Base-by-base conservation (phyloP, 1,139 yeast genomes). In the Pichia sp. region DNA sequence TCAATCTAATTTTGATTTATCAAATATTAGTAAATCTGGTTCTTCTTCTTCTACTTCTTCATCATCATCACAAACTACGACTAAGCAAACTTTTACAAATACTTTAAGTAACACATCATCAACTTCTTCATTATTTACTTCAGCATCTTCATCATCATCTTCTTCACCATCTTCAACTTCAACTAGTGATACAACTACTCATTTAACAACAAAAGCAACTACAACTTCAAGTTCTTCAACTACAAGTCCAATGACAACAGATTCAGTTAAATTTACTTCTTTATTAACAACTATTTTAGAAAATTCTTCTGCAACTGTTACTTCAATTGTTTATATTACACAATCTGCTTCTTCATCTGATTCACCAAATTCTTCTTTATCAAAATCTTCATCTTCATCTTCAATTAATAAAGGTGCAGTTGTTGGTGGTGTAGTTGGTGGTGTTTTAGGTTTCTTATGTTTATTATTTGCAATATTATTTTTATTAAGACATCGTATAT, bases 351-450 rank as follows among this genome's bases (percentile, higher is more conserved):
- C 57, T 7, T 25, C 56, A 1, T 26, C 57, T 1, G 26, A 58
- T 5, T 31, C 60, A 3, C 39, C 60, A 2, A 18, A 58, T 2
- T 38, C 58, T 7, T 38, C 62, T 18, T 18, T 18, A 18, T 40
- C 60, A 2, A 18, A 58, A 3, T 38, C 58, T 7, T 38, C 62
- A 3, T 33, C 56, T 9, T 35, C 56, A 10, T 40, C 45, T 3
- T 50, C 58, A 5, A 43, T 54, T 28, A 63, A 56, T 42, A 66
- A 66, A 48, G 86, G 81, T 5, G 79, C 86, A 35, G 79, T 82
- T 41, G 83, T 76, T 18, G 88, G 88, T 18, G 86, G 86, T 30
- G 86, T 77, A 1, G 83, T 81, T 11, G 88, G 87, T 31, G 85
- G 87, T 37, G 83, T 64, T 4, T 64, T 79, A 25, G 83, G 72